Base-by-base conservation (phyloP, 768 basidiomycete species). In the Mycena kentingensis region DNA sequence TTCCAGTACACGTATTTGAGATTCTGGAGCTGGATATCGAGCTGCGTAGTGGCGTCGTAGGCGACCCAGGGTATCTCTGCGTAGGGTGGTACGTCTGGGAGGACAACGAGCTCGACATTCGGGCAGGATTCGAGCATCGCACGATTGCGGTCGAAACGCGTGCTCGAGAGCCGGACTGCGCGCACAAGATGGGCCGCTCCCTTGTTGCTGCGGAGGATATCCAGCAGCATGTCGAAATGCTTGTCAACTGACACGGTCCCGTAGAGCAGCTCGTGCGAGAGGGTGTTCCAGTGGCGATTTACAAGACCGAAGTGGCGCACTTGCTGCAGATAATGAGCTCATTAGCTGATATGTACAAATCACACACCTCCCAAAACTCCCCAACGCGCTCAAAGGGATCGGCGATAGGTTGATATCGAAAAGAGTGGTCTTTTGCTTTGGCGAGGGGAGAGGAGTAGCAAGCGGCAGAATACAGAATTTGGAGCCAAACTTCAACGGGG, bases 1-100 rank as follows among this genome's bases (percentile, higher is more conserved):
- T 25, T 43, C 56, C 56, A 58, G 38, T 58, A 41, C 1, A 58
- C 19, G 11, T 32, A 49, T 28, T 44, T 37, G 43, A 58, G 52
- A 1, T 34, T 34, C 3, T 12, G 41, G 19, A 52, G 13, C 6
- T 29, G 24, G 16, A 50, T 32, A 37, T 24, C 15, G 27, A 36
- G 16, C 19, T 3, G 31, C 19, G 22, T 25, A 15, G 4, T 10
- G 26, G 32, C 13, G 6, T 27, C n/a, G 26, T 5, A 4, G 12
- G 3, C 24, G 26, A 34, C n/a, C 16, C 36, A 32, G 22, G 41
- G 37, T 16, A 50, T 3, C 26, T 29, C 31, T 18, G 38, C 36
- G 0, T 41, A 11, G 16, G 41, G 35, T 18, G 53, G 57, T 6
- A 46, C 43, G 42, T 55, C 49, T n/a, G 58, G 53, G 10, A 45